Percentiles rank a stretch among this genome's conserved stretches.
Evolutionary conservation across 108 stramenopile genomes (phyloP).

Genomic region (Nitzschia sp.): DNA sequence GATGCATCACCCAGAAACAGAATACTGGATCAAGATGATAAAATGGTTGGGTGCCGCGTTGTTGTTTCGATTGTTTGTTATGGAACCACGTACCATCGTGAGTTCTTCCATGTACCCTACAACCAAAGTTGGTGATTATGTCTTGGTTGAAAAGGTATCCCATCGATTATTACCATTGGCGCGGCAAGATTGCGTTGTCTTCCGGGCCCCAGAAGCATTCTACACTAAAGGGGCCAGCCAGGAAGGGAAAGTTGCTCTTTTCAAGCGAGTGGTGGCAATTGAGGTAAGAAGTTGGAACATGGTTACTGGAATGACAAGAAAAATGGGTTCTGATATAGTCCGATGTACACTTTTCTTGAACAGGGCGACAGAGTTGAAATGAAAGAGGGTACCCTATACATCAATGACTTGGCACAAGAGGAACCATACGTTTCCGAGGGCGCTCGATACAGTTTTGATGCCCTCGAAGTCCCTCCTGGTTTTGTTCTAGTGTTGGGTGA

Average conservation of each 20-base stretch:
- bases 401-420: slow-evolving; percentile 87
- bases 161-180: slow-evolving; percentile 81
- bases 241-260: slow-evolving; percentile 54
- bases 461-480: slow-evolving; percentile 79
- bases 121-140: slow-evolving; percentile 94
- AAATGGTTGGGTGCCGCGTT: slow-evolving; percentile 8
- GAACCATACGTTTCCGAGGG: slow-evolving; percentile 89
- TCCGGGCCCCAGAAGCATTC: slow-evolving; percentile 86
- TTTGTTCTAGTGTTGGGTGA: slow-evolving; percentile 86
- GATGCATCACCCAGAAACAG: too few relatives aligned
- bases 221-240: slow-evolving; percentile 59
- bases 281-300: slow-evolving; percentile 52
- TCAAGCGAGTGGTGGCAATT: slow-evolving; percentile 94
- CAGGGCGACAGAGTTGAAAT: slow-evolving; percentile 89
- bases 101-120: slow-evolving; percentile 95
- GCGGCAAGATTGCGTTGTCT: slow-evolving; percentile 94
- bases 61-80: slow-evolving; percentile 69
- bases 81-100: slow-evolving; percentile 94
- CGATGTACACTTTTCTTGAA: neutral
- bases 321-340: neutral
- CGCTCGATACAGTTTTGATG: slow-evolving; percentile 84
- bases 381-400: slow-evolving; percentile 75
- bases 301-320: neutral
- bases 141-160: slow-evolving; percentile 94
- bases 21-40: too few relatives aligned